Conservation (phyloP, 257 asterid genomes). For the Haberlea rhodopensis region DNA sequence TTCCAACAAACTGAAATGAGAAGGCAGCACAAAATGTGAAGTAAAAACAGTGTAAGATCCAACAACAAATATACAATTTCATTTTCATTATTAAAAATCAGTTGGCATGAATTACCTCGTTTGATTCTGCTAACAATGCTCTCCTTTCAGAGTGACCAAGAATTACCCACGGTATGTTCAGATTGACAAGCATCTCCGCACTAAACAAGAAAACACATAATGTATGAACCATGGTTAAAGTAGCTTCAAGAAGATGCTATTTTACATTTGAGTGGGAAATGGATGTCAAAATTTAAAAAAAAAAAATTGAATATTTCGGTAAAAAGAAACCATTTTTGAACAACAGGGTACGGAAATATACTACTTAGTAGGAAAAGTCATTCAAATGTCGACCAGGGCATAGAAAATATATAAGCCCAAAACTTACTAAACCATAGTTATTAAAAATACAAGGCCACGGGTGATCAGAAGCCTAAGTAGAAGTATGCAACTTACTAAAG, state of each 20-base stretch:
- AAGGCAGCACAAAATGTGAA: not conserved
- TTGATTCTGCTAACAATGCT: constrained; percentile 38
- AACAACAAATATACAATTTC: not conserved
- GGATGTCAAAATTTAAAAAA: not conserved
- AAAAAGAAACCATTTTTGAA: not conserved
- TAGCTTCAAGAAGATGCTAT: not conserved
- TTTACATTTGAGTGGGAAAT: not conserved
- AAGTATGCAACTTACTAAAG: not conserved
- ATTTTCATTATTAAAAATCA: not conserved
- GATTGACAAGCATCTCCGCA: constrained; percentile 44
- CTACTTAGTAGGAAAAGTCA: not conserved
- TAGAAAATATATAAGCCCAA: not conserved
- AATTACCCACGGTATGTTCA: constrained; percentile 50
- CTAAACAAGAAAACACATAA: constrained; percentile 19
- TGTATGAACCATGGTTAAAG: not conserved
- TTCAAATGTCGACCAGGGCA: not conserved
- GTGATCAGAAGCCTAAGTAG: not conserved
- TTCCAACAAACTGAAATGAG: constrained; percentile 45
- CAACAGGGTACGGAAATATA: not conserved
- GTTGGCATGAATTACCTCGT: constrained; percentile 30
- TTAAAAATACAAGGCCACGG: not conserved
- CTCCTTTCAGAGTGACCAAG: constrained; percentile 55
- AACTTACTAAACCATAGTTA: not conserved
- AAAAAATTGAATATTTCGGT: not conserved
- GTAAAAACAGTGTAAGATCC: not conserved